phyloP scores from a whole-genome alignment of 495 filamentous ascomycete genomes.

The Neurospora africana region DNA sequence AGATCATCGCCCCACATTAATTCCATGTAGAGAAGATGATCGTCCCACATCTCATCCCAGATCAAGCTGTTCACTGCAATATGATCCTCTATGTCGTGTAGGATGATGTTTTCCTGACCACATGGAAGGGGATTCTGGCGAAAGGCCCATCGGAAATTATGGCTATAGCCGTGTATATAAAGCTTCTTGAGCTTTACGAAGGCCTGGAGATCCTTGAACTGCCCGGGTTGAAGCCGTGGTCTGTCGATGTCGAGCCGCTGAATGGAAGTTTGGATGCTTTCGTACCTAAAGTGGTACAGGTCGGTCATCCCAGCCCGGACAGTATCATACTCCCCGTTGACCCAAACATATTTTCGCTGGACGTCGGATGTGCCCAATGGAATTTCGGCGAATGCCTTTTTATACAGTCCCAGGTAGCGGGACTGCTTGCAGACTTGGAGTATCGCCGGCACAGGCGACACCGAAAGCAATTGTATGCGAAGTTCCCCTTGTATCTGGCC shows the following conservation, averaged over 20 bases:
- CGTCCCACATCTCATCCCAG: neutral
- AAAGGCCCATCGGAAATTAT: neutral
- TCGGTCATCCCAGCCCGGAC: neutral
- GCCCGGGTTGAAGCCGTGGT: neutral
- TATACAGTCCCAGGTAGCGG: neutral
- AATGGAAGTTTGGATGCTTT: neutral
- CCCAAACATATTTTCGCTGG: neutral
- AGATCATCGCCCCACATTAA: neutral
- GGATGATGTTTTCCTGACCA: neutral
- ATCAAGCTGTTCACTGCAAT: neutral
- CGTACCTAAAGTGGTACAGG: neutral
- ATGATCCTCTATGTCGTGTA: neutral
- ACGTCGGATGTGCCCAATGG: neutral
- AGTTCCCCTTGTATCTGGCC: neutral
- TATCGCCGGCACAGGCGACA: neutral
- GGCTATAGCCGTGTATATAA: neutral
- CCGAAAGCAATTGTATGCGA: neutral
- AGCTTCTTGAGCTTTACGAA: neutral
- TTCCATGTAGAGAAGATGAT: neutral
- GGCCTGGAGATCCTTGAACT: neutral
- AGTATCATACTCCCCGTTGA: neutral
- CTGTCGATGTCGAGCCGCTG: neutral
- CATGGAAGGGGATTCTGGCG: neutral
- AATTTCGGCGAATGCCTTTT: neutral
- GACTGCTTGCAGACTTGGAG: neutral